Base-by-base conservation (phyloP, 2,329 filamentous ascomycete species). In the Sporothrix humicola region DNA sequence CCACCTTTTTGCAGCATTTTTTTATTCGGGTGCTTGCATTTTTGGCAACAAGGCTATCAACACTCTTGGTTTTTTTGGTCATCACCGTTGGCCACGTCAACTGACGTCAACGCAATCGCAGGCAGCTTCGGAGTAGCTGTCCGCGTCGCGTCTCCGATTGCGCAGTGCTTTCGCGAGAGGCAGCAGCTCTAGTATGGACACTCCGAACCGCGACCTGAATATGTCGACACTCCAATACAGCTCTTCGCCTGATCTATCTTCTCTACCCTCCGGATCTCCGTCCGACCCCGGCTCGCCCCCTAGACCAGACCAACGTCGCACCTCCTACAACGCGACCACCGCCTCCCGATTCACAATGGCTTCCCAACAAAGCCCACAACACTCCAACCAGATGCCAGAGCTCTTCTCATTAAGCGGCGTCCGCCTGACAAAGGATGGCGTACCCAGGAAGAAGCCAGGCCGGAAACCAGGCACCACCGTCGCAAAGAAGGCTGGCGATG, bases 361-460 rank as follows among this genome's bases (percentile, higher is more conserved):
- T 75, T 78, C 79, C 66, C 73, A 81, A 77, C 77, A 80, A 77
- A 76, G 79, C 69, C 74, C 78, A 74, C 75, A 80, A 75, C 73
- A 69, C n/a, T 23, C 58, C 1, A 15, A 48, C 12, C 58, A 52
- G 31, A 44, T 50, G 8, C 73, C 72, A 9, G 42, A 71, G 3
- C 69, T 61, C 12, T 71, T 61, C 12, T 80, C 85, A 75, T 79
- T 84, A 76, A 76, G 82, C 78, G 81, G 81, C 77, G 84, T 86
- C 42, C 85, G 83, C 75, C 81, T 90, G 71, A 90, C 87, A 0
- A 87, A 88, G 37, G 87, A 88, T 70, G 88, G 88, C 12, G 79
- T 88, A 7, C 87, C 88, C 0, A 82, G 89, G 4, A 90, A 90
- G 81, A 91, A 91, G 82, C 88, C 89, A 23, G 89, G 89, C 26